Percentiles rank a stretch among this genome's conserved stretches.
Evolutionary conservation across 2,329 filamentous ascomycete species (phyloP).

Genomic region (Alternaria burnsii): DNA sequence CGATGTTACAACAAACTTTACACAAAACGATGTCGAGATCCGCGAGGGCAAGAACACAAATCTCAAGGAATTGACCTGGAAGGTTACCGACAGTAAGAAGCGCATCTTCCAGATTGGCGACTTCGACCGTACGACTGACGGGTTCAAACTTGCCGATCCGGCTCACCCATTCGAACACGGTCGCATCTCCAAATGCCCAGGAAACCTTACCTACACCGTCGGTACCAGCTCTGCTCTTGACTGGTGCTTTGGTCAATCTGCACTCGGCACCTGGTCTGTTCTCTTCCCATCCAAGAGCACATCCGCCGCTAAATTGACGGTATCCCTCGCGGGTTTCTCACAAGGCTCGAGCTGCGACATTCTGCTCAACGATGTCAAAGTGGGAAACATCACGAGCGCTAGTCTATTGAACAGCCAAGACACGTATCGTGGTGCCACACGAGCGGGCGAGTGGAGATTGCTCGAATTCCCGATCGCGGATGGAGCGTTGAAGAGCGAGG

Average conservation of each 20-base stretch:
- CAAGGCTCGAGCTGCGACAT: conserved; percentile 53
- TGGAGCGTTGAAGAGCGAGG: conserved; percentile 41
- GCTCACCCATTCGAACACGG: conserved; percentile 55
- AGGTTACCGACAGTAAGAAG: conserved; percentile 46
- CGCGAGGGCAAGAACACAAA: conserved; percentile 45
- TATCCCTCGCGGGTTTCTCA: conserved; percentile 58
- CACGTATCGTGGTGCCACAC: conserved; percentile 59
- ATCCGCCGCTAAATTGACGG: conserved; percentile 50
- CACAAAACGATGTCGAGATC: conserved; percentile 54
- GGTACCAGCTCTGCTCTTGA: conserved; percentile 49
- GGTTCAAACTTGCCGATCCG: conserved; percentile 55
- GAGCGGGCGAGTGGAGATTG: conserved; percentile 59
- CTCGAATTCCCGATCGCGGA: conserved; percentile 52
- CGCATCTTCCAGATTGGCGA: conserved; percentile 61
- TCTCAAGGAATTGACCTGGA: conserved; percentile 55
- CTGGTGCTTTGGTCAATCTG: conserved; percentile 61
- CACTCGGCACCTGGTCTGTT: conserved; percentile 45
- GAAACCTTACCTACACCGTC: conserved; percentile 56
- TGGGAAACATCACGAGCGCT: conserved; percentile 53
- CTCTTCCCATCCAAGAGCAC: conserved; percentile 42
- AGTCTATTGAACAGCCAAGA: conserved; percentile 56
- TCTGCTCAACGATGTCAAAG: conserved; percentile 52
- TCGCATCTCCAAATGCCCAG: conserved; percentile 56
- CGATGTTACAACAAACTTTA: conserved; percentile 58
- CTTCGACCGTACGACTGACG: conserved; percentile 58